phyloP scores from a whole-genome alignment of 2,329 filamentous ascomycete species.

The Fusarium sp. region DNA sequence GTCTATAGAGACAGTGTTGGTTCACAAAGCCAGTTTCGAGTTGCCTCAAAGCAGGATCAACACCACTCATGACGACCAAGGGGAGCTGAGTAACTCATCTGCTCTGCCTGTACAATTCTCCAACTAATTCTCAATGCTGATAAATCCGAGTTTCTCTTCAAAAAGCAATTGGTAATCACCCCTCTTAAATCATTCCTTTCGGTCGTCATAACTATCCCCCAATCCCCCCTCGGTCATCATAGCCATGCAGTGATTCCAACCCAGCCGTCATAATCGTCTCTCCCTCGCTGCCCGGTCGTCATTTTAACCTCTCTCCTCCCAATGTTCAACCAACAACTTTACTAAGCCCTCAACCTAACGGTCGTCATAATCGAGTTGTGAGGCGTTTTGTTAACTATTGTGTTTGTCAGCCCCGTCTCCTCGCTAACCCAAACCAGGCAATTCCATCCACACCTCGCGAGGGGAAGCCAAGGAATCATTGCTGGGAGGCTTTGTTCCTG shows the following conservation, averaged over 20 bases:
- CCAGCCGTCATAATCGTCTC: constrained; percentile 3
- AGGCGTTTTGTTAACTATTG: not conserved
- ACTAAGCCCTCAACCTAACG: constrained; percentile 6
- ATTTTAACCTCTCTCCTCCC: not conserved
- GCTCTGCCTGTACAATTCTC: not conserved
- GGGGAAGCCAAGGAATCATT: constrained; percentile 18
- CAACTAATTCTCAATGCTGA: not conserved
- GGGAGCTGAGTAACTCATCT: not conserved
- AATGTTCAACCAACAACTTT: constrained; percentile 22
- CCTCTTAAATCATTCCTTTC: not conserved
- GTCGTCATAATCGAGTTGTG: constrained; percentile 12
- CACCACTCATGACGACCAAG: not conserved
- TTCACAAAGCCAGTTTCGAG: not conserved
- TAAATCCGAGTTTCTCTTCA: not conserved
- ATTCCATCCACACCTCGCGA: constrained; percentile 19
- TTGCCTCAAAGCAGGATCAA: not conserved
- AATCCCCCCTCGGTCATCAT: constrained; percentile 12
- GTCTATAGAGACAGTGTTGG: not conserved
- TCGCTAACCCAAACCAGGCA: constrained; percentile 28
- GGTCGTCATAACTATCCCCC: constrained; percentile 15
- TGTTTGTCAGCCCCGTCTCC: constrained; percentile 22
- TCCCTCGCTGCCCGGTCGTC: constrained; percentile 3
- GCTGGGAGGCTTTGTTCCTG: not conserved
- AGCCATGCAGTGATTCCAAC: constrained; percentile 6
- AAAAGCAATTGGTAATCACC: constrained; percentile 1